Evolutionary conservation across 2,329 filamentous ascomycete species (phyloP), one percentile per base, ranked within the genome.

Genomic region (Penicillium sp.): DNA sequence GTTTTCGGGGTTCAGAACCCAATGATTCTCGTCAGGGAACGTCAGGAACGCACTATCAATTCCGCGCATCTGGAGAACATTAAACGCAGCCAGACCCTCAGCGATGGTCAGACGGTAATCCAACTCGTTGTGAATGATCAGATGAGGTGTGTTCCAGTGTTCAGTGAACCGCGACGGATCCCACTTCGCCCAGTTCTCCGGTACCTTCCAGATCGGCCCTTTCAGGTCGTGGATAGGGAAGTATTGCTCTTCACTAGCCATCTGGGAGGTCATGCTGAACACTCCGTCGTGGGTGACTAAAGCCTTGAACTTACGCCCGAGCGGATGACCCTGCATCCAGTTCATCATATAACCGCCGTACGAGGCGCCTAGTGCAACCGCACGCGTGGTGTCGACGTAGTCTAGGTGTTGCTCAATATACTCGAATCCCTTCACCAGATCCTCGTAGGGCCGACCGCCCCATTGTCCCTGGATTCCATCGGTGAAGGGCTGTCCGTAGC

Each of bases 1-100:
- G 73, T 97, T 97, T 76, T 97, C 93, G 0, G 89, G 90, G 72
- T 96, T 96, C 53, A 96, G 71, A 4, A 97, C 92, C 91, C 91
- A 89, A 66, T 90, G 87, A 50, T 87, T 86, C 74, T 91, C 89
- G 69, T 90, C 91, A 0, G 91, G 90, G 71, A 96, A 96, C 21
- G 86, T 88, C 64, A 96, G 70, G 63, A 96, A 85, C 63, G 88
- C 86, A 73, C 90, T 94, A 21, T 90, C 87, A 1, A 96, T 82
- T 0, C 86, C 86, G 52, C 83, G 83, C 25, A 86, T 84, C 76
- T 96, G 92, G 31, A 96, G 78, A 8, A 92, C 87, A 63, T 96
- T 96, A 78, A 96, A 96, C 52, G 91, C 89, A 2, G 89, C 84
- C 53, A 96, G 75, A 0, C 92, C 93, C 74, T 97, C 93, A 0